phyloP scores from a whole-genome alignment of 176 grass and related monocot species.

The Oryza rufipogon region DNA sequence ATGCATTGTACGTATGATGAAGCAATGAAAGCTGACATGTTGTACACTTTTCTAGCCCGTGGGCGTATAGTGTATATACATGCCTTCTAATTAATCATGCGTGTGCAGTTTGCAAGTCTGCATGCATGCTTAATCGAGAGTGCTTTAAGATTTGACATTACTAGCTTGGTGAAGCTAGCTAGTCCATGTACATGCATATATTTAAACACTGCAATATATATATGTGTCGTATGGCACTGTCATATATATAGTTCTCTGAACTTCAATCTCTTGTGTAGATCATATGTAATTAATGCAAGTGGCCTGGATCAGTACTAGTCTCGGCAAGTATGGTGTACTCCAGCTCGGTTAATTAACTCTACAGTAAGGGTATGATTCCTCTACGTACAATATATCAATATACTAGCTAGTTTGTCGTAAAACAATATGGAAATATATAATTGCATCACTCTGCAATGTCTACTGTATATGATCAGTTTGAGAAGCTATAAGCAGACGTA shows the following conservation, averaged over 20 bases:
- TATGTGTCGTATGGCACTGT: not conserved
- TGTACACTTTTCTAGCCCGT: not conserved
- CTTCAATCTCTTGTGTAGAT: not conserved
- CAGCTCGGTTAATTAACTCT: not conserved
- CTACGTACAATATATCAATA: not conserved
- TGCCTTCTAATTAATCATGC: not conserved
- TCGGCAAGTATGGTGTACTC: not conserved
- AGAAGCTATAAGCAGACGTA: not conserved
- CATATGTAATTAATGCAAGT: not conserved
- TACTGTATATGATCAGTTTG: not conserved
- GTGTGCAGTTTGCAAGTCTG: not conserved
- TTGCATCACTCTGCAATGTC: not conserved
- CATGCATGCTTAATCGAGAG: conserved; percentile 5
- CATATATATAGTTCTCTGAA: not conserved
- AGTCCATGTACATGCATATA: not conserved
- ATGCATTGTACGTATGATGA: not conserved
- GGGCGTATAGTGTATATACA: not conserved
- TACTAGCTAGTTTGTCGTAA: not conserved
- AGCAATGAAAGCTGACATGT: not conserved
- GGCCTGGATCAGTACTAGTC: not conserved
- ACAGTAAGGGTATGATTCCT: conserved; percentile 2
- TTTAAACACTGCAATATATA: not conserved
- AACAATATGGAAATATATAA: not conserved
- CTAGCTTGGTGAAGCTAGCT: not conserved
- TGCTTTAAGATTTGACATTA: not conserved